Evolutionary conservation across 805 yeast species (phyloP), one percentile per base, ranked within the genome.

Genomic region (Candida tibetensis): DNA sequence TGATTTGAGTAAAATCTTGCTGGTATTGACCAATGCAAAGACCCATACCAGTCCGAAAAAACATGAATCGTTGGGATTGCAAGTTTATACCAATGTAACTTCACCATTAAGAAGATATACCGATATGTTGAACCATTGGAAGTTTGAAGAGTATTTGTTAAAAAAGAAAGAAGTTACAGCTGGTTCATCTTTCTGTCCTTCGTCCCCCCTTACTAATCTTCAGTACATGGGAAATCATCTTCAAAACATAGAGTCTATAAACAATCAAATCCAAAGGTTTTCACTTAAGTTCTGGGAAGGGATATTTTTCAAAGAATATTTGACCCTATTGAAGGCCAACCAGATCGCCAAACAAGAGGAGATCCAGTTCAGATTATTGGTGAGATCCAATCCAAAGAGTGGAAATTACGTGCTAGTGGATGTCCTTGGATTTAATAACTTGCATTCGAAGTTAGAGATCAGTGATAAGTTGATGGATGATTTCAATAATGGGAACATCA

Each of bases 1-100:
- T 17, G 77, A 79, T 28, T 50, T 72, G 13, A 61, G 71, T 18
- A 58, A 68, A 31, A 48, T 76, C 16, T 55, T 73, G 10, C 61
- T 75, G 4, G 67, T 75, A 23, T 55, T 81, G 49, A 72, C 75
- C 2, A 65, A 78, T 14, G 82, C 91, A 3, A 66, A 64, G 26
- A 69, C 75, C 31, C 64, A 78, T 2, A 57, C 74, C 0, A 34
- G 40, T 1, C 75, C 85, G 0, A 45, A 49, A 0, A 53, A 50
- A 1, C 96, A 89, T 60, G 65, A 69, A 16, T 76, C 84, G 46
- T 60, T 88, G 18, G 95, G 90, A 3, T 60, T 85, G 6, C 57
- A 61, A 0, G 55, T 64, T 4, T 88, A 90, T 52, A 70, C 83
- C 4, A 84, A 87, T 14, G 82, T 85, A 6, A 90, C 98, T 0